Evolutionary conservation across 2,329 filamentous ascomycete species (phyloP).

Genomic region (Botrytis sinoallii): DNA sequence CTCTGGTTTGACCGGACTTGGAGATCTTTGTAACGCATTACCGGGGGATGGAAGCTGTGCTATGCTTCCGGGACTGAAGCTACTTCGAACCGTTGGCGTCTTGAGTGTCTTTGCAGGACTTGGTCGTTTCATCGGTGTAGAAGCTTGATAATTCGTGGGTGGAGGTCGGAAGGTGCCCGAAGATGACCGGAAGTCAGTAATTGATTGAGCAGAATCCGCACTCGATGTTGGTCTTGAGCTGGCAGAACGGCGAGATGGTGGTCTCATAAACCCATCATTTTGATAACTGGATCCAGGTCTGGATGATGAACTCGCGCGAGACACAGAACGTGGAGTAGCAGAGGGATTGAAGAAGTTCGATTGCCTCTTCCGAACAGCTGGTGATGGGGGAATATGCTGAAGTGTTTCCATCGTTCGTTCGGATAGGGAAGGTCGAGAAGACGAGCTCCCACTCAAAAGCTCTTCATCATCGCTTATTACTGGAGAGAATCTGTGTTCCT

Average conservation of each 20-base stretch:
- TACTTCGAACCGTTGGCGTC: slow-evolving; percentile 36
- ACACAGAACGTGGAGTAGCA: slow-evolving; percentile 54
- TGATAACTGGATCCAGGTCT: slow-evolving; percentile 54
- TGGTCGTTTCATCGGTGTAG: slow-evolving; percentile 43
- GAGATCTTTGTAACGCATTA: slow-evolving; percentile 36
- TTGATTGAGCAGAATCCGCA: slow-evolving; percentile 44
- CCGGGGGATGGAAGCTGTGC: slow-evolving; percentile 39
- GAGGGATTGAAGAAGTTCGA: slow-evolving; percentile 71
- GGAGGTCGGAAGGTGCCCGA: slow-evolving; percentile 46
- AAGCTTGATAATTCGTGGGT: slow-evolving; percentile 42
- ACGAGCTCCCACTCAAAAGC: slow-evolving; percentile 2
- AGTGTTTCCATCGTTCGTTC: slow-evolving; percentile 87
- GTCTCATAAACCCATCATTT: slow-evolving; percentile 54
- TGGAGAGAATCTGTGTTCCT: slow-evolving; percentile 11
- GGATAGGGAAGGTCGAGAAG: slow-evolving; percentile 58
- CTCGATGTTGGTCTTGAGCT: slow-evolving; percentile 55
- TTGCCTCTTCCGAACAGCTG: slow-evolving; percentile 60
- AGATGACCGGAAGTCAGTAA: slow-evolving; percentile 44
- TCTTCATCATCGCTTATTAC: slow-evolving; percentile 14
- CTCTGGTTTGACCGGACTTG: slow-evolving; percentile 36
- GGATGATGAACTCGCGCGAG: slow-evolving; percentile 27
- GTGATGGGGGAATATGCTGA: slow-evolving; percentile 73
- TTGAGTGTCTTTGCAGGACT: slow-evolving; percentile 40
- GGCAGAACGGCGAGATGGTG: slow-evolving; percentile 47
- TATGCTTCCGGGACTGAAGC: slow-evolving; percentile 22